Percentiles rank a stretch among this genome's conserved stretches.
Conservation (phyloP, 2,329 filamentous ascomycete species). For the Verticillium tricorpus region DNA sequence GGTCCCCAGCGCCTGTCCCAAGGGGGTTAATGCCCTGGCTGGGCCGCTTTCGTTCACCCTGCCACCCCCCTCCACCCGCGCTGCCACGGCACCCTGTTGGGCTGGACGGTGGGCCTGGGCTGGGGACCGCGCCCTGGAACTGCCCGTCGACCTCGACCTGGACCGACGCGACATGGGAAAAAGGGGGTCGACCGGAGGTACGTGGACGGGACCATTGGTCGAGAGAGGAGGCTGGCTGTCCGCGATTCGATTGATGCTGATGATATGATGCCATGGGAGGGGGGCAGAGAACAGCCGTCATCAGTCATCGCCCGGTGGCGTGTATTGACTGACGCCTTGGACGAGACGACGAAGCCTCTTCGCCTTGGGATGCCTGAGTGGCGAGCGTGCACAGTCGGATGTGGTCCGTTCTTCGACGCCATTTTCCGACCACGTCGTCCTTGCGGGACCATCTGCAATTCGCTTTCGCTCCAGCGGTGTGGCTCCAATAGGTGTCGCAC, state of each 20-base stretch:
- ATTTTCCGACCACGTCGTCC: not conserved
- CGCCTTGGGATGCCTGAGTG: not conserved
- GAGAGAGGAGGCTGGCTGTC: too few species aligned
- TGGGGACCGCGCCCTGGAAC: not conserved
- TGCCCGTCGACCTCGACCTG: not conserved
- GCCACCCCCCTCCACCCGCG: not conserved
- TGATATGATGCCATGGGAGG: too few species aligned
- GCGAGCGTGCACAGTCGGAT: not conserved
- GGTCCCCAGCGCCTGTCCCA: not conserved
- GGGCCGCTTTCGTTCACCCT: not conserved
- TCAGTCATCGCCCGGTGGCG: not conserved
- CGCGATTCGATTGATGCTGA: too few species aligned
- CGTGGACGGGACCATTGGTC: too few species aligned
- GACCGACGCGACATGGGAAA: not conserved
- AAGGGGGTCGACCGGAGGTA: too few species aligned
- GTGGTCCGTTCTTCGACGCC: not conserved
- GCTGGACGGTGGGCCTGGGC: not conserved
- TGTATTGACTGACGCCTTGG: not conserved
- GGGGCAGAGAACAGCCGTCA: too few species aligned
- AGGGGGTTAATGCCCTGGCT: not conserved
- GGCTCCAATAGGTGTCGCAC: not conserved
- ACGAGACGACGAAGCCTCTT: not conserved
- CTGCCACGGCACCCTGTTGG: not conserved
- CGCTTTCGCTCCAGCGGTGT: not conserved
- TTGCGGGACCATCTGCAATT: not conserved